A percentile compares a stretch with the other conserved stretches of the same genome.
These are phyloP conservation scores for Ceriops decandra DNA, from an alignment of 345 rosid species.

Conservation along the genomic window DNA sequence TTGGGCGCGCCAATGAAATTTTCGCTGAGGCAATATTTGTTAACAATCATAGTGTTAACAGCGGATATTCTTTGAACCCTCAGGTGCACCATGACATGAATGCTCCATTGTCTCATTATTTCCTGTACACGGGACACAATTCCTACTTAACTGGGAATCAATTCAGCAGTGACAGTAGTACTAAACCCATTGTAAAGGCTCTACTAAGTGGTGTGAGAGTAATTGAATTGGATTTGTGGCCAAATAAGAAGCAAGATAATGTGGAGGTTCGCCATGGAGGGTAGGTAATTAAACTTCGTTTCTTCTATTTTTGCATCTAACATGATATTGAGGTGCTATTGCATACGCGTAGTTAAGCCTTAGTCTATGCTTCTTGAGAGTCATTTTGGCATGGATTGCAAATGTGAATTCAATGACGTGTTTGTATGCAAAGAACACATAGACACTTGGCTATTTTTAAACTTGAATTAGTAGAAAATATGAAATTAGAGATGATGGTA, in stretches of 20 bases:
- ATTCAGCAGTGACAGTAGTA: constrained; percentile 57
- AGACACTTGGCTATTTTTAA: too few species aligned
- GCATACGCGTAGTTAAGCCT: too few species aligned
- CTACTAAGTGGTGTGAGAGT: constrained; percentile 61
- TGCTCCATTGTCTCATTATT: constrained; percentile 72
- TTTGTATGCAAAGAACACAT: too few species aligned
- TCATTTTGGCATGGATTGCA: too few species aligned
- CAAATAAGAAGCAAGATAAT: constrained; percentile 40
- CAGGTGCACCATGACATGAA: constrained; percentile 74
- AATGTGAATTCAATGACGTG: too few species aligned
- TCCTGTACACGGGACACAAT: constrained; percentile 81
- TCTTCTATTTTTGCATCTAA: not conserved
- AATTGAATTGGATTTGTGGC: constrained; percentile 90
- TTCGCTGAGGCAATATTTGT: too few species aligned
- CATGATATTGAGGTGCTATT: not conserved
- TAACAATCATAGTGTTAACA: too few species aligned
- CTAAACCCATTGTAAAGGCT: constrained; percentile 56
- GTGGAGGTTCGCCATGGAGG: constrained; percentile 79
- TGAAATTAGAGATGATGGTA: too few species aligned
- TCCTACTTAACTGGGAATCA: constrained; percentile 85
- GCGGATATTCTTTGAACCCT: not conserved
- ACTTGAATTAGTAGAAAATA: too few species aligned
- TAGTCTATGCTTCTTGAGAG: too few species aligned
- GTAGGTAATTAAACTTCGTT: constrained; percentile 21
- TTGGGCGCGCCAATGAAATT: too few species aligned